Evolutionary conservation across 768 basidiomycete genomes (phyloP), one percentile per base, ranked within the genome.

Genomic region (Naganishia randhawae): DNA sequence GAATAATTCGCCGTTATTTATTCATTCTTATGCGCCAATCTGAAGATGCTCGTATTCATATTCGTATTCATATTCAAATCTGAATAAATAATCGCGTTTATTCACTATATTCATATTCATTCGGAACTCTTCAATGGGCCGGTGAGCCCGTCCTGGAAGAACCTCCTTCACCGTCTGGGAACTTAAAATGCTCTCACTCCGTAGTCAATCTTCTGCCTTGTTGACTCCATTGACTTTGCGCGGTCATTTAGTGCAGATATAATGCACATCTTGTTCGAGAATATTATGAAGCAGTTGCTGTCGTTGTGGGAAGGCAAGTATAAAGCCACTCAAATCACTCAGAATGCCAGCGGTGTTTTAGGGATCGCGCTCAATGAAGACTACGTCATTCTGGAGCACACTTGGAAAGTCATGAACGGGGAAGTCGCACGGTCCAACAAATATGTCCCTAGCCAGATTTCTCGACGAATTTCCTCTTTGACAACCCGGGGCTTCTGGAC

Each of bases 201-300:
- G 9, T 25, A 55, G 54, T 17, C 54, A 7, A 14, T 19, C 2
- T 61, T 61, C 8, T 9, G 8, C 25, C 2, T 29, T 2, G 27
- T 61, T 1, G 57, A 25, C n/a, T 61, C 57, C 10, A 39, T 61
- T 2, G 13, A 39, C 3, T 61, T 61, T 25, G n/a, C 57, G 1
- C 27, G 37, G 35, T 61, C 39, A 1, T 61, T 61, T 25, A n/a
- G 22, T 11, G 10, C 37, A 1, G 57, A 61, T 22, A 61, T 61
- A 6, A 61, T 41, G 39, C 57, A 61, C 39, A 39, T 61, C 13
- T 22, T 61, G 1, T 61, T 42, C 8, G 57, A 61, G 29, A 61
- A 61, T 22, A 25, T 41, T 13, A 41, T 41, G 57, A 61, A 39
- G 16, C 6, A 61, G 37, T 25, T 61, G 2, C 39, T 42, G 2